phyloP scores from a whole-genome alignment of 345 rosid genomes.

The Camelina neglecta region DNA sequence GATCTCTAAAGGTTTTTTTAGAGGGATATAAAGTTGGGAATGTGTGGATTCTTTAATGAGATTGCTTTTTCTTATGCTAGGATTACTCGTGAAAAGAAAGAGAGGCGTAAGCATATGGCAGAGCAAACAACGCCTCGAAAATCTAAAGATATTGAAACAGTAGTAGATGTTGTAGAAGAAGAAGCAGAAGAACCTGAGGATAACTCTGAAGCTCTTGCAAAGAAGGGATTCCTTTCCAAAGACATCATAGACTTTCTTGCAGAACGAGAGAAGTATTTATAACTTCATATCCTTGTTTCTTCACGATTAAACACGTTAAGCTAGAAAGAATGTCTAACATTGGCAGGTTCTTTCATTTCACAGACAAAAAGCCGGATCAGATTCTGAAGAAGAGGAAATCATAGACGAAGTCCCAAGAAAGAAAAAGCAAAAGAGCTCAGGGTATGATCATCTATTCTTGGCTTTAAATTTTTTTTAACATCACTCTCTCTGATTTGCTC shows the following conservation, averaged over 20 bases:
- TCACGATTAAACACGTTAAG: constrained; percentile 1
- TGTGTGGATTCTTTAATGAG: constrained; percentile 9
- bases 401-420: constrained; percentile 51
- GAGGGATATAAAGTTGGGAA: neutral
- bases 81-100: constrained; percentile 74
- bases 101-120: constrained; percentile 68
- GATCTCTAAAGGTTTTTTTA: neutral
- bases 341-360: constrained; percentile 6
- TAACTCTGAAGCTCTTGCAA: constrained; percentile 45
- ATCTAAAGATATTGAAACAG: constrained; percentile 42
- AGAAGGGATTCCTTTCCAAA: constrained; percentile 76
- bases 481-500: neutral
- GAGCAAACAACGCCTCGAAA: constrained; percentile 56
- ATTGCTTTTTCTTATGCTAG: constrained; percentile 42
- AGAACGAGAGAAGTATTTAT: constrained; percentile 68
- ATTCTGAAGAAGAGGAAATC: constrained; percentile 57
- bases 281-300: neutral
- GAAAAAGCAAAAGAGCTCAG: constrained; percentile 69
- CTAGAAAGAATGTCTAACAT: constrained; percentile 1
- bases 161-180: constrained; percentile 39
- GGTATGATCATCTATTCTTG: constrained; percentile 47
- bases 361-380: constrained; percentile 67
- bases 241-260: constrained; percentile 80
- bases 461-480: neutral
- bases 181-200: constrained; percentile 51